Evolutionary conservation across 2,329 filamentous ascomycete species (phyloP), one percentile per base, ranked within the genome.

Genomic region (Paecilomyces niveus): DNA sequence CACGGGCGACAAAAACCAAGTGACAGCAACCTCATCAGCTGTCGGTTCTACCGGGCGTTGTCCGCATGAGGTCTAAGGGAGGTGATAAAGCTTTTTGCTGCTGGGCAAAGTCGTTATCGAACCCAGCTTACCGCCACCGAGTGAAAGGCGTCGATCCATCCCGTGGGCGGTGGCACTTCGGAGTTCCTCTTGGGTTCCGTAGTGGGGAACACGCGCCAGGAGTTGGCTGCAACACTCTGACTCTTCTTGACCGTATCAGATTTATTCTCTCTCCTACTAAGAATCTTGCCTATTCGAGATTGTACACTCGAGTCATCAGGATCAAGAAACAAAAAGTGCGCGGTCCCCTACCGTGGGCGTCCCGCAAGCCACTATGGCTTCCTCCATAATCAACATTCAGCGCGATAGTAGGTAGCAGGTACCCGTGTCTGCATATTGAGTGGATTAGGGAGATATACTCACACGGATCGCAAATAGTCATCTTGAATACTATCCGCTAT

Each of bases 331-430:
- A 45, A 18, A 21, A 13, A 9, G n/a, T n/a, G 39, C 39, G 39
- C 15, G 50, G 26, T 52, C 62, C 62, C 65, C 64, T 63, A 61
- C 61, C 62, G 65, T 67, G 65, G 65, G 67, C 68, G 69, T 67
- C 68, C 65, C 64, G 65, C 66, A 65, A 72, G 73, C 76, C 80
- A 86, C 75, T 68, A 96, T 96, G 91, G 88, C 85, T 68, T 81
- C 89, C 75, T 96, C 92, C 64, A 85, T 92, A 68, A 88, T 96
- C 70, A 86, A 92, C 71, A 86, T 92, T 70, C 91, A 96, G 81
- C 88, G 87, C 68, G 86, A 90, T 64, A 81, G 89, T 90, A 76
- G 74, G 83, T 68, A 56, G 3, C 57, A 29, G 33, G 39, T 49
- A 57, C 50, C 21, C 56, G 22, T 7, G 32, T 53, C 29, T 8